A percentile compares a stretch with the other conserved stretches of the same genome.
phyloP scores from a whole-genome alignment of 2,329 filamentous ascomycete genomes.

The Xylariales sp. region DNA sequence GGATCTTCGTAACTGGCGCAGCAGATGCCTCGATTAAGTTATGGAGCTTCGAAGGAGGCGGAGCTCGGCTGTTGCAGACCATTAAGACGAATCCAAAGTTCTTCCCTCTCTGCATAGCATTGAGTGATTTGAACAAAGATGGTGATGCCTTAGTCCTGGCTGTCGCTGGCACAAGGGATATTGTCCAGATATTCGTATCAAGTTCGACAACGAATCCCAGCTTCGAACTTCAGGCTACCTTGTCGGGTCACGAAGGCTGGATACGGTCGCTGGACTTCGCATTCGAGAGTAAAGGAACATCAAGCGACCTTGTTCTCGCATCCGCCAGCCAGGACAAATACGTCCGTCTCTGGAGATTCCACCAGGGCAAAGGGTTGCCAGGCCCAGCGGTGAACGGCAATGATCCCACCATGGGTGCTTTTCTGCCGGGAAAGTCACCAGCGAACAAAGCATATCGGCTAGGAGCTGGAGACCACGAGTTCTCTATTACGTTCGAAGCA shows the following conservation, averaged over 20 bases:
- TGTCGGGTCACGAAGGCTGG: constrained; percentile 93
- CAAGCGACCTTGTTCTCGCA: constrained; percentile 72
- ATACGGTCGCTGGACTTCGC: constrained; percentile 80
- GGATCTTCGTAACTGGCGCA: constrained; percentile 67
- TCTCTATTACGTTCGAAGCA: constrained; percentile 87
- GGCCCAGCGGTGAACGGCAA: constrained; percentile 47
- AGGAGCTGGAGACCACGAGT: constrained; percentile 54
- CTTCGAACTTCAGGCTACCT: constrained; percentile 70
- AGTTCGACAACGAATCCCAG: constrained; percentile 34
- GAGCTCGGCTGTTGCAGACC: constrained; percentile 57
- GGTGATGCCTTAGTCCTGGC: constrained; percentile 63
- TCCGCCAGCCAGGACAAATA: constrained; percentile 98
- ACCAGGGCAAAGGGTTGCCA: constrained; percentile 62
- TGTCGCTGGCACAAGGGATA: constrained; percentile 76
- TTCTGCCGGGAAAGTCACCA: constrained; percentile 64
- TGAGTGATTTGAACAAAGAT: constrained; percentile 54
- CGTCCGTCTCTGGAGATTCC: constrained; percentile 86
- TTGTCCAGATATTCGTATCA: constrained; percentile 74
- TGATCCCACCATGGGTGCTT: constrained; percentile 53
- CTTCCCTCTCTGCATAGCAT: constrained; percentile 73
- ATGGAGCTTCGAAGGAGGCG: constrained; percentile 60
- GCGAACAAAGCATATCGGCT: constrained; percentile 88
- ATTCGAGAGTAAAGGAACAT: constrained; percentile 47
- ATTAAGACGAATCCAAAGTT: constrained; percentile 72
- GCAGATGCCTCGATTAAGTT: constrained; percentile 69